These are phyloP conservation scores for Kluyveromyces marxianus DNA, from an alignment of 1,139 yeast species.

Conservation along the genomic window DNA sequence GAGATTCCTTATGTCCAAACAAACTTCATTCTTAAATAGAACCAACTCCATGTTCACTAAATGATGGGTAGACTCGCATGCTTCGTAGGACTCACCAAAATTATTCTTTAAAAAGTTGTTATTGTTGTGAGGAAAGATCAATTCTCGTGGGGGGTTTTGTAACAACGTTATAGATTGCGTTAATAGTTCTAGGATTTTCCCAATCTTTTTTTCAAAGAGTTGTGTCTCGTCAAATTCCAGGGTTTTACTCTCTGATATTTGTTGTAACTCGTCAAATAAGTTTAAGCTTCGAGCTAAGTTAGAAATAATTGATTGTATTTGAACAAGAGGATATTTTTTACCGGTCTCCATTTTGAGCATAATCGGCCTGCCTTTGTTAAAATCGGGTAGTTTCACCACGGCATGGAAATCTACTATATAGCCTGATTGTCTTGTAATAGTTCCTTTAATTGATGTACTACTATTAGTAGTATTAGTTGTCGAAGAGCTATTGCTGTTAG, in stretches of 20 bases:
- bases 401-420: slow-evolving; percentile 26
- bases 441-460: slow-evolving; percentile 22
- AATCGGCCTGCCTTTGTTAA: slow-evolving; percentile 24
- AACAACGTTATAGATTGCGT: slow-evolving; percentile 23
- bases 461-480: no score
- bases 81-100: slow-evolving; percentile 16
- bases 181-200: slow-evolving; percentile 15
- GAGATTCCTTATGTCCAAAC: slow-evolving; percentile 26
- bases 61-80: slow-evolving; percentile 25
- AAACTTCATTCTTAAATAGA: slow-evolving; percentile 23
- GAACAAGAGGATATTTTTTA: slow-evolving; percentile 17
- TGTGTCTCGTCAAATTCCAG: slow-evolving; percentile 10
- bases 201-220: slow-evolving; percentile 16
- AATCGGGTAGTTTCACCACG: slow-evolving; percentile 24
- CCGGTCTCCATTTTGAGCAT: slow-evolving; percentile 20
- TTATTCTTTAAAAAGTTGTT: slow-evolving; percentile 23
- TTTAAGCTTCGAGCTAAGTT: slow-evolving; percentile 15
- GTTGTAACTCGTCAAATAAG: slow-evolving; percentile 17
- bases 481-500: slow-evolving; percentile 1
- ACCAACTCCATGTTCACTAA: slow-evolving; percentile 24
- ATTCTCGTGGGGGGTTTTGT: slow-evolving; percentile 27
- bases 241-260: slow-evolving; percentile 5
- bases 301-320: slow-evolving; percentile 16
- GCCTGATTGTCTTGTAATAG: slow-evolving; percentile 24
- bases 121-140: slow-evolving; percentile 26